Conservation (phyloP, 1,284 basidiomycete genomes). For the Sanghuangporus sanghuang region DNA sequence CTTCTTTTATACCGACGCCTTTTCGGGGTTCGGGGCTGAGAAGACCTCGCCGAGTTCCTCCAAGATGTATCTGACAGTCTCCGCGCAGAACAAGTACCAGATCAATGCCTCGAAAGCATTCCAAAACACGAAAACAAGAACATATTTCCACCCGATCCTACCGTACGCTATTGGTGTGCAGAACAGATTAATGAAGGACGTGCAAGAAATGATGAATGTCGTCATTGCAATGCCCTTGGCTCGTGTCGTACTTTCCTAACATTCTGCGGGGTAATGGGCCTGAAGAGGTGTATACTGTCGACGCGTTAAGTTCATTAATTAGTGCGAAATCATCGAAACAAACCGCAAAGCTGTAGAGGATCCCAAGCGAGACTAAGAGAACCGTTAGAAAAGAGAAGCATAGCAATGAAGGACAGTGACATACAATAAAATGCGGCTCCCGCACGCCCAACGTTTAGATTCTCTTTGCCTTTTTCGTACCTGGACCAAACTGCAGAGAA, state of each 20-base stretch:
- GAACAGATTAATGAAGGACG: constrained; percentile 28
- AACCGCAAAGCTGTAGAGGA: constrained; percentile 19
- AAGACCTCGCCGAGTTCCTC: constrained; percentile 35
- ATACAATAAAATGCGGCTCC: constrained; percentile 19
- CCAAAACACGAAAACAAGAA: constrained; percentile 28
- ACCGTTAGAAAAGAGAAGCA: not conserved
- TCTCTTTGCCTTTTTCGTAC: constrained; percentile 14
- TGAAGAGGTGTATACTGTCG: constrained; percentile 27
- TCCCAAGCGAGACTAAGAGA: constrained; percentile 15
- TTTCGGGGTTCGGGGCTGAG: constrained; percentile 30
- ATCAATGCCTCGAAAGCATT: constrained; percentile 28
- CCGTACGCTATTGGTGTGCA: constrained; percentile 18
- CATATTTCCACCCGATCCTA: not conserved
- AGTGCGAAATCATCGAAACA: not conserved
- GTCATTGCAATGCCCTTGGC: constrained; percentile 32
- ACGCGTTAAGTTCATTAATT: not conserved
- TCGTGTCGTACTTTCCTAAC: constrained; percentile 31
- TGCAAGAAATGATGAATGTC: constrained; percentile 17
- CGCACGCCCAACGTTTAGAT: constrained; percentile 28
- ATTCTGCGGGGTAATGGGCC: constrained; percentile 34
- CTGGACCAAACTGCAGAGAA: constrained; percentile 25
- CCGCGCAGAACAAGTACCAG: constrained; percentile 33
- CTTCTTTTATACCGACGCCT: constrained; percentile 26
- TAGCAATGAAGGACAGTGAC: not conserved
- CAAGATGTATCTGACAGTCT: constrained; percentile 28